Percentiles rank a stretch among this genome's conserved stretches.
phyloP scores from a whole-genome alignment of 805 yeast species.

The Danielia reshetovae region DNA sequence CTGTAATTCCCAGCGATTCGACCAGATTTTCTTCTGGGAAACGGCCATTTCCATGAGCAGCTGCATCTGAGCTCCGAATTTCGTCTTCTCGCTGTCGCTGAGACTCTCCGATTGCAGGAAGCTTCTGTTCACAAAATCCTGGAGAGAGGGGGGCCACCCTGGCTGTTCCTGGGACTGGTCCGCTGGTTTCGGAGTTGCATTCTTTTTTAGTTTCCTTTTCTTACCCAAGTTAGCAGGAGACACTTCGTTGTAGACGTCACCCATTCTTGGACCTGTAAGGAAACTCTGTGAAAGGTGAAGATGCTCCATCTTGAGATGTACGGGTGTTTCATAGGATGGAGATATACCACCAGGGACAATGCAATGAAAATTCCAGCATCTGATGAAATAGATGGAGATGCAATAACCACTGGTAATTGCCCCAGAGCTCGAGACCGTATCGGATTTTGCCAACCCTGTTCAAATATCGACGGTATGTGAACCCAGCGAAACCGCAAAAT shows the following conservation, averaged over 20 bases:
- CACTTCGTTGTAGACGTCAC: constrained; percentile 28
- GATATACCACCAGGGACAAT: too few relatives aligned
- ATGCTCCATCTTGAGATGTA: too few relatives aligned
- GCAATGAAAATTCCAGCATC: too few relatives aligned
- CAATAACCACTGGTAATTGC: too few relatives aligned
- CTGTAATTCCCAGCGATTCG: constrained; percentile 53
- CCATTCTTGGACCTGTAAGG: too few relatives aligned
- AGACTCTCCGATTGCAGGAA: constrained; percentile 38
- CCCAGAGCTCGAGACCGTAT: too few relatives aligned
- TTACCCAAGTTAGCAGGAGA: constrained; percentile 15
- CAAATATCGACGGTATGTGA: too few relatives aligned
- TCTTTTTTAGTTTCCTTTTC: constrained; percentile 4
- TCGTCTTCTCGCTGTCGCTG: constrained; percentile 28
- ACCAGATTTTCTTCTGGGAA: constrained; percentile 37
- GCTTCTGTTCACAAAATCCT: constrained; percentile 45
- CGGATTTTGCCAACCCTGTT: too few relatives aligned
- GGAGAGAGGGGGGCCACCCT: constrained; percentile 54
- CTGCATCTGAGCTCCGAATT: constrained; percentile 49
- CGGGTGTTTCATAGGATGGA: too few relatives aligned
- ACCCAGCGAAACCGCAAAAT: too few relatives aligned
- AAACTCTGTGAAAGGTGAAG: too few relatives aligned
- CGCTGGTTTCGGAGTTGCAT: not conserved
- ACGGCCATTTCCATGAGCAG: constrained; percentile 47
- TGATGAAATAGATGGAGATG: too few relatives aligned
- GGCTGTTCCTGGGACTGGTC: constrained; percentile 1